Evolutionary conservation across 768 basidiomycete species (phyloP).

Genomic region (Melanogaster broomeanus): DNA sequence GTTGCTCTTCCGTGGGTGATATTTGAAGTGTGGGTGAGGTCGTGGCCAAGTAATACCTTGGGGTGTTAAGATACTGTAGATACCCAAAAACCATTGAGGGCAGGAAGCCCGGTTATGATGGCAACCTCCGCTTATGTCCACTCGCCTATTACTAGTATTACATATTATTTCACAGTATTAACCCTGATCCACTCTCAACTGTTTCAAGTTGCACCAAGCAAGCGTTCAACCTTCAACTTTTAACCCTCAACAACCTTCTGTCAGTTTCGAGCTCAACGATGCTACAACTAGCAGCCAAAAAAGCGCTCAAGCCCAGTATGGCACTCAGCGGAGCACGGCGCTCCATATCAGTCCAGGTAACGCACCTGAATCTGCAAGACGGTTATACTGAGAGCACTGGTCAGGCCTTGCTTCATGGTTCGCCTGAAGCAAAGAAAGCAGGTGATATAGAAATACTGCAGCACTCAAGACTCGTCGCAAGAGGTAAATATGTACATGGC

Average conservation of each 20-base stretch:
- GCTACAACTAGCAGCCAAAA: slow-evolving; percentile 22
- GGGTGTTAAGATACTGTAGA: neutral
- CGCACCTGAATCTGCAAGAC: slow-evolving; percentile 19
- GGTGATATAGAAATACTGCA: slow-evolving; percentile 76
- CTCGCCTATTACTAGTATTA: too few relatives aligned
- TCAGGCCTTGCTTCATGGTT: slow-evolving; percentile 91
- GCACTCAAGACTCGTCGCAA: slow-evolving; percentile 85
- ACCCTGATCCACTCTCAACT: too few relatives aligned
- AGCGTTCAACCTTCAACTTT: neutral
- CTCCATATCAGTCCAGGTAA: slow-evolving; percentile 67
- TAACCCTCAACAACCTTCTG: slow-evolving; percentile 3
- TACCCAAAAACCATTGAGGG: too few relatives aligned
- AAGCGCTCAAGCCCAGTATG: slow-evolving; percentile 9
- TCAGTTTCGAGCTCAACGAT: slow-evolving; percentile 12
- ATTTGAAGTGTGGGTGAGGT: slow-evolving; percentile 43
- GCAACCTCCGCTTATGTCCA: slow-evolving; percentile 8
- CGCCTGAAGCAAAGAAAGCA: slow-evolving; percentile 81
- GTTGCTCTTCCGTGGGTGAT: slow-evolving; percentile 37
- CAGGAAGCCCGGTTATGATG: too few relatives aligned
- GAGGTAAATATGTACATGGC: slow-evolving; percentile 93
- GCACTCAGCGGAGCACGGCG: slow-evolving; percentile 37
- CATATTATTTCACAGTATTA: too few relatives aligned
- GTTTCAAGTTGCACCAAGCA: too few relatives aligned
- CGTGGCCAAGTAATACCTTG: slow-evolving; percentile 10
- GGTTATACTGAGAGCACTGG: slow-evolving; percentile 27